A percentile compares a stretch with the other conserved stretches of the same genome.
These are phyloP conservation scores for Exserohilum rostratum DNA, from an alignment of 2,329 filamentous ascomycete genomes.

Conservation along the genomic window DNA sequence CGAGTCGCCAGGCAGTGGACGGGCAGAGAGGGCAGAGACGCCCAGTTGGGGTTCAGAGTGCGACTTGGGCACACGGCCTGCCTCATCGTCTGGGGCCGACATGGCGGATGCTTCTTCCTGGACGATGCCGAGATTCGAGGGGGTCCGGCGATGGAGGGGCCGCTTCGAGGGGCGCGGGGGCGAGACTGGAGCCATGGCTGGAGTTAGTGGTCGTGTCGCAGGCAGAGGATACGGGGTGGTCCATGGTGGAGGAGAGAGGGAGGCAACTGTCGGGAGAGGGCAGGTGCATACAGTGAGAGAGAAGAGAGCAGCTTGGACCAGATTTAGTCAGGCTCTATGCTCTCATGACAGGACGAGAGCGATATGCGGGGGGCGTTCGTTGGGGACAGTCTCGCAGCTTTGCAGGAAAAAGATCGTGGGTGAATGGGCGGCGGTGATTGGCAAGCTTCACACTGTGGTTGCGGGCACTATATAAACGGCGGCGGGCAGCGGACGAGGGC, in stretches of 20 bases:
- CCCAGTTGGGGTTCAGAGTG: constrained; percentile 41
- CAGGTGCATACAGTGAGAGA: constrained; percentile 26
- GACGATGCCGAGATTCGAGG: constrained; percentile 38
- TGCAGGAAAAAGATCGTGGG: constrained; percentile 30
- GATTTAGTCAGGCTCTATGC: constrained; percentile 23
- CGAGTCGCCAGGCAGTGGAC: constrained; percentile 32
- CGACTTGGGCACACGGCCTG: constrained; percentile 25
- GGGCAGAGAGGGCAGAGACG: constrained; percentile 31
- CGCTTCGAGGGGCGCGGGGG: constrained; percentile 31
- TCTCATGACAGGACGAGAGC: constrained; percentile 36
- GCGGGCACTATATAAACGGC: constrained; percentile 4
- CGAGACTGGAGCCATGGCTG: constrained; percentile 38
- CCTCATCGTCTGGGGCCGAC: constrained; percentile 27
- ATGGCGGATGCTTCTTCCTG: constrained; percentile 40
- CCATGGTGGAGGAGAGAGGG: constrained; percentile 12
- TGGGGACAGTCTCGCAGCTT: constrained; percentile 1
- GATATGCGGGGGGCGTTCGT: constrained; percentile 18
- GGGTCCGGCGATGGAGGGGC: constrained; percentile 38
- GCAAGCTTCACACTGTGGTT: constrained; percentile 31
- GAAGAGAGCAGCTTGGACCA: constrained; percentile 13
- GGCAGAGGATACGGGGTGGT: neutral
- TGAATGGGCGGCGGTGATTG: constrained; percentile 39
- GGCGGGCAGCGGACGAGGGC: neutral
- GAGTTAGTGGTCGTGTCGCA: constrained; percentile 32
- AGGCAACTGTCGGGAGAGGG: constrained; percentile 5